Evolutionary conservation across 495 filamentous ascomycete genomes (phyloP).

Genomic region (Aspergillus nanangensis): DNA sequence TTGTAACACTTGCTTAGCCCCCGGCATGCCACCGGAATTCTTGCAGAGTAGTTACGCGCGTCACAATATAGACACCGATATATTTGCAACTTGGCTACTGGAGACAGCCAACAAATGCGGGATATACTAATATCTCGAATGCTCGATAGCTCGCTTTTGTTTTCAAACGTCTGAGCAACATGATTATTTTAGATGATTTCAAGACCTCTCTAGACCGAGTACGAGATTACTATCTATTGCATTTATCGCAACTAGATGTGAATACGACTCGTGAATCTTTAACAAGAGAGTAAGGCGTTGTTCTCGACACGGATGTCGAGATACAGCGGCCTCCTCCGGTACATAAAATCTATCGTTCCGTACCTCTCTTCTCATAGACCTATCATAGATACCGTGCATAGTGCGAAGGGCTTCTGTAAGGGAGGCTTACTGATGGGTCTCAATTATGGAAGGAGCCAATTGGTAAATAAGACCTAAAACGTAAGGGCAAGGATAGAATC

Average conservation of each 20-base stretch:
- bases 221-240: not conserved
- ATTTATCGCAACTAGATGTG: not conserved
- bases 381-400: not conserved
- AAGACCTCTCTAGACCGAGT: constrained; percentile 1
- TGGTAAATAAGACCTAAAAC: not conserved
- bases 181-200: not conserved
- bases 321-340: not conserved
- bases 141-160: constrained; percentile 1
- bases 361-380: not conserved
- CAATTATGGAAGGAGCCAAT: not conserved
- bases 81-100: constrained; percentile 47
- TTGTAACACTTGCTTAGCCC: too few species aligned
- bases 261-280: not conserved
- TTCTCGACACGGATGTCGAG: not conserved
- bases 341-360: not conserved
- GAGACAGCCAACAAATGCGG: constrained; percentile 36
- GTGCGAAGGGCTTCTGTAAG: not conserved
- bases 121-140: not conserved
- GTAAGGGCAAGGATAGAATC: not conserved
- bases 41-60: constrained; percentile 37
- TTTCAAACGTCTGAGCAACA: constrained; percentile 1
- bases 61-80: constrained; percentile 47
- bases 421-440: not conserved
- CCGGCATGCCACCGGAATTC: constrained; percentile 21
- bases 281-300: not conserved